Evolutionary conservation across 495 filamentous ascomycete species (phyloP).

Genomic region (Tuber brumale): DNA sequence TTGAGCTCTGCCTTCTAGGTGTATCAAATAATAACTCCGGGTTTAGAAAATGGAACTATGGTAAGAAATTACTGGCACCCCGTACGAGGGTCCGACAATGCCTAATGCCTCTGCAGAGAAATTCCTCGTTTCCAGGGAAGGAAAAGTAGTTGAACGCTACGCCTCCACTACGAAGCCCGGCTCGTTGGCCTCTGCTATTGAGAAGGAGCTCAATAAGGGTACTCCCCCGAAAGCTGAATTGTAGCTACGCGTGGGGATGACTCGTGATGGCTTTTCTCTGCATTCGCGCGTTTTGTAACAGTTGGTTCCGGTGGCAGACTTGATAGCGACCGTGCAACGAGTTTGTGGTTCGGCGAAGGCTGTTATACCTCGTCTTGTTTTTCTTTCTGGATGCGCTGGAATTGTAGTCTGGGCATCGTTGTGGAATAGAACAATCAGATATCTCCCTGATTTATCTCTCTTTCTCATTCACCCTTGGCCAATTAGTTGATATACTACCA

Average conservation of each 20-base stretch:
- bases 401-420: neutral
- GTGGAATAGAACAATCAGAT: neutral
- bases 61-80: slow-evolving; percentile 5
- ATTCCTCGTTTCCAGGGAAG: slow-evolving; percentile 81
- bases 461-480: neutral
- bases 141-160: slow-evolving; percentile 74
- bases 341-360: neutral
- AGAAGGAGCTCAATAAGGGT: slow-evolving; percentile 62
- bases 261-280: neutral
- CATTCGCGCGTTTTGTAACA: neutral
- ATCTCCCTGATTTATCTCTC: neutral
- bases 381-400: neutral
- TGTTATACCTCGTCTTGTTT: neutral
- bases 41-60: slow-evolving; percentile 41
- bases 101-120: slow-evolving; percentile 61
- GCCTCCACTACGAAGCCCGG: slow-evolving; percentile 81
- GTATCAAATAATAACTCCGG: slow-evolving; percentile 12
- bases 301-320: neutral
- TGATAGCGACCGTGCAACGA: neutral
- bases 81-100: slow-evolving; percentile 55
- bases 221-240: slow-evolving; percentile 13
- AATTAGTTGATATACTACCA: neutral
- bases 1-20: neutral
- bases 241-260: neutral
- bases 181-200: slow-evolving; percentile 62